These are phyloP conservation scores for Calonectria henricotiae DNA, from an alignment of 2,329 filamentous ascomycete genomes.

Conservation along the genomic window DNA sequence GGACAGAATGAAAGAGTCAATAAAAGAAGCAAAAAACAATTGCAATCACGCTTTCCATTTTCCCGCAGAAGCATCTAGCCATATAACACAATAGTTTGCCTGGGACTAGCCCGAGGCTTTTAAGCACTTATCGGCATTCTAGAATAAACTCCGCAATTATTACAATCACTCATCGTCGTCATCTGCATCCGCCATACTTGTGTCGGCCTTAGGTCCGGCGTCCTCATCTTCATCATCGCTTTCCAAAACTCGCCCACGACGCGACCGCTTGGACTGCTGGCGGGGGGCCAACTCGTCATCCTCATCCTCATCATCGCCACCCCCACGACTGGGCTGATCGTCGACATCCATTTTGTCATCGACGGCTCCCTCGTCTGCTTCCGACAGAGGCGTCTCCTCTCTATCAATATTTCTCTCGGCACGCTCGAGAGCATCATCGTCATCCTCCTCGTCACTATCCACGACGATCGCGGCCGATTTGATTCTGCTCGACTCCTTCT, in stretches of 20 bases:
- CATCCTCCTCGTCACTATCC: conserved; percentile 76
- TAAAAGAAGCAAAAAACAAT: conserved; percentile 28
- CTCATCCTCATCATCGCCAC: conserved; percentile 67
- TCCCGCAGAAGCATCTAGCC: conserved; percentile 43
- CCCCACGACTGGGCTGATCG: conserved; percentile 55
- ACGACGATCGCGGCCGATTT: conserved; percentile 90
- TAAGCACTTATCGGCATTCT: conserved; percentile 42
- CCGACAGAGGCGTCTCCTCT: conserved; percentile 58
- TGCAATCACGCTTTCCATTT: conserved; percentile 48
- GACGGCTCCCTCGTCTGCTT: conserved; percentile 58
- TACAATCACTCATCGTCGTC: conserved; percentile 52
- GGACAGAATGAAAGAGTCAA: neutral
- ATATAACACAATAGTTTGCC: conserved; percentile 36
- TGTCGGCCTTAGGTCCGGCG: conserved; percentile 56
- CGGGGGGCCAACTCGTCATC: conserved; percentile 66
- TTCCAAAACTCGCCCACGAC: conserved; percentile 70
- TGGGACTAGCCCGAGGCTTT: conserved; percentile 30
- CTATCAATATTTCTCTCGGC: conserved; percentile 63
- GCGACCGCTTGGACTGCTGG: conserved; percentile 64
- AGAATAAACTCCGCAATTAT: conserved; percentile 13
- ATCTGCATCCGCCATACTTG: conserved; percentile 61
- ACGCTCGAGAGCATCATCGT: conserved; percentile 64
- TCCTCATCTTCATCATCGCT: conserved; percentile 69
- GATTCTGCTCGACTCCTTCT: conserved; percentile 75
- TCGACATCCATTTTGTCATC: conserved; percentile 71